Conservation (phyloP, 2,329 filamentous ascomycete genomes). For the Beauveria sp. region DNA sequence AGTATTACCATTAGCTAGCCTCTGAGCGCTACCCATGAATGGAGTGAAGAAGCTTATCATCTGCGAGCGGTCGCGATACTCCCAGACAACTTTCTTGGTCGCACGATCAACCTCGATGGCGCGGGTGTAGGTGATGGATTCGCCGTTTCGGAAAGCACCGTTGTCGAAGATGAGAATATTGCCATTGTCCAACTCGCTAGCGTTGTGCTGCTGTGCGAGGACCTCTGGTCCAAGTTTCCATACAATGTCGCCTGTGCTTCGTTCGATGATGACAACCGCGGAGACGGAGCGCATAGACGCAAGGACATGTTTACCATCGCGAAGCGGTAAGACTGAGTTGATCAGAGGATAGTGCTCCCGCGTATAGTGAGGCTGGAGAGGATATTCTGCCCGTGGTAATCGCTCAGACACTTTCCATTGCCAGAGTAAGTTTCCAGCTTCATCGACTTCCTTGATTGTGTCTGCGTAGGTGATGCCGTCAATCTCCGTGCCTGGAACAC, state of each 20-base stretch:
- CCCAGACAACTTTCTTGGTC: conserved; percentile 21
- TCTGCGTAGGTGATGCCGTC: conserved; percentile 23
- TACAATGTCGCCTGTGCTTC: conserved; percentile 19
- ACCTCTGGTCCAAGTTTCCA: conserved; percentile 20
- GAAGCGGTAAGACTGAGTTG: conserved; percentile 22
- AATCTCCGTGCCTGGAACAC: conserved; percentile 19
- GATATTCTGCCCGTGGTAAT: conserved; percentile 20
- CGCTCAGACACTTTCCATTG: conserved; percentile 23
- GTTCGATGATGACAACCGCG: conserved; percentile 22
- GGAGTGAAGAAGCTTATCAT: conserved; percentile 24
- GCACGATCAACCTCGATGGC: conserved; percentile 20
- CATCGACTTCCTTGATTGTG: conserved; percentile 23
- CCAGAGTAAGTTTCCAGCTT: conserved; percentile 18
- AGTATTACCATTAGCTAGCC: conserved; percentile 21
- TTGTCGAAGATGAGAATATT: conserved; percentile 26
- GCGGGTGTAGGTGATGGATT: conserved; percentile 22
- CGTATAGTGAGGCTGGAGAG: conserved; percentile 23
- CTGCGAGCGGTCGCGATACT: conserved; percentile 23
- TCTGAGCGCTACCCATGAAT: conserved; percentile 24
- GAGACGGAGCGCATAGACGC: conserved; percentile 23
- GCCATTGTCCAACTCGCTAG: conserved; percentile 22
- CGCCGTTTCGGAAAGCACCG: conserved; percentile 21
- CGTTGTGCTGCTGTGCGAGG: conserved; percentile 24
- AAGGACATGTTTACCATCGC: conserved; percentile 20
- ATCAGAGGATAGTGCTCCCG: conserved; percentile 25